Evolutionary conservation across 345 rosid genomes (phyloP).

Genomic region (Moringa oleifera): DNA sequence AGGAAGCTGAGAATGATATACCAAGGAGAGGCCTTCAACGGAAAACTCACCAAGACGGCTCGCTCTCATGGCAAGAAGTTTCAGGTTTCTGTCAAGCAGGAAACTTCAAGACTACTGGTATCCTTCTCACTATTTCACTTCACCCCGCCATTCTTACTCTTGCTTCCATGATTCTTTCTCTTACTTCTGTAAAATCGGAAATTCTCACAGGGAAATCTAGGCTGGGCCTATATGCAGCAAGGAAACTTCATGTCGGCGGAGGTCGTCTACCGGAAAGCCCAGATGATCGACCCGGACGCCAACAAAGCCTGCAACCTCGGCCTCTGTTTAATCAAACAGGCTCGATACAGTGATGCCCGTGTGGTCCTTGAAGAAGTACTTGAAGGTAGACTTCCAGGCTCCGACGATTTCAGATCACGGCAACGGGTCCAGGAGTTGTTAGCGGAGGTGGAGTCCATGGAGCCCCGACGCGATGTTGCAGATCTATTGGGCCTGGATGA

Average conservation of each 20-base stretch:
- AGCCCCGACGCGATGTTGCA: slow-evolving; percentile 18
- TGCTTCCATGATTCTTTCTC: not conserved
- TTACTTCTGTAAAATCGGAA: too few relatives aligned
- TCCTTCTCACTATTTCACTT: not conserved
- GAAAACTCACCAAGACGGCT: slow-evolving; percentile 86
- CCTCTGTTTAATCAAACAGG: slow-evolving; percentile 63
- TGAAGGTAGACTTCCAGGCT: slow-evolving; percentile 43
- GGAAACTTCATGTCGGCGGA: slow-evolving; percentile 76
- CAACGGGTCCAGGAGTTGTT: slow-evolving; percentile 56
- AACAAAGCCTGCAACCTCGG: slow-evolving; percentile 85
- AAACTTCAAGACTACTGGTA: slow-evolving; percentile 82
- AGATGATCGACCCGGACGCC: slow-evolving; percentile 80
- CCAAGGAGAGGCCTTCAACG: slow-evolving; percentile 81
- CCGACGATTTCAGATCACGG: slow-evolving; percentile 45
- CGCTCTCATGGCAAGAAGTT: slow-evolving; percentile 95
- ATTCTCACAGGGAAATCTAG: slow-evolving; percentile 69
- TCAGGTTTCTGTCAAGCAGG: slow-evolving; percentile 87
- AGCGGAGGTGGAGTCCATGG: slow-evolving; percentile 32
- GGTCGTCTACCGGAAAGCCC: slow-evolving; percentile 77
- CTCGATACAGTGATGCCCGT: slow-evolving; percentile 53
- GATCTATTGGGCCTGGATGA: slow-evolving; percentile 37
- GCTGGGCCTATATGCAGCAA: slow-evolving; percentile 98
- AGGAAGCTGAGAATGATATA: slow-evolving; percentile 78
- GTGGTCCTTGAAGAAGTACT: slow-evolving; percentile 36
- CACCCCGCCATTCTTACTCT: not conserved